phyloP scores from a whole-genome alignment of 179 eudicot genomes.

The Corrigiola litoralis region DNA sequence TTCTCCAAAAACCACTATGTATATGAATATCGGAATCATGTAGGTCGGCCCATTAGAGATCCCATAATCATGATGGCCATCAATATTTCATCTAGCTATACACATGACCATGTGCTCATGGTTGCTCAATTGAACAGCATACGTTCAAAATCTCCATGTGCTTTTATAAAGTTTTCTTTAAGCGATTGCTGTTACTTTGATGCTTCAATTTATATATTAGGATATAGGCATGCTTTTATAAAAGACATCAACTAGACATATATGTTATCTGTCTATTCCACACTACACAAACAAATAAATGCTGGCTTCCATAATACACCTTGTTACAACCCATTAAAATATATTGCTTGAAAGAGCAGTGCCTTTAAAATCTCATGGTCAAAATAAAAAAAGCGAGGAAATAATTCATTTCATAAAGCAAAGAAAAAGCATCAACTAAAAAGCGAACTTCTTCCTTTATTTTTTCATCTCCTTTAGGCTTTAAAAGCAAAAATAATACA shows the following conservation, averaged over 20 bases:
- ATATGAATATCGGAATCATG: too few species aligned
- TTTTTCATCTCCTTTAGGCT: too few species aligned
- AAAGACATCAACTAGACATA: neutral
- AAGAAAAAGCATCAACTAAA: too few species aligned
- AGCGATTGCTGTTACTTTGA: neutral
- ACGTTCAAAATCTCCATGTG: slow-evolving; percentile 23
- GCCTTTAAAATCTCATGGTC: too few species aligned
- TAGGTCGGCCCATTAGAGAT: neutral
- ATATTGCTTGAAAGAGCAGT: too few species aligned
- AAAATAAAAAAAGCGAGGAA: too few species aligned
- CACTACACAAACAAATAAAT: neutral
- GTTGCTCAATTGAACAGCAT: slow-evolving; percentile 22
- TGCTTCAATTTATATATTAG: neutral
- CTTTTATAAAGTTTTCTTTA: neutral
- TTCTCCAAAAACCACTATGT: too few species aligned
- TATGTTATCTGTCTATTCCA: neutral
- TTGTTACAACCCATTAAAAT: too few species aligned
- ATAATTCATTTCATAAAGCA: too few species aligned
- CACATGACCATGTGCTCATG: slow-evolving; percentile 34
- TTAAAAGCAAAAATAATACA: too few species aligned
- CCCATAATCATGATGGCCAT: slow-evolving; percentile 3
- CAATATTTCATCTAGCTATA: slow-evolving; percentile 15
- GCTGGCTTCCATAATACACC: neutral
- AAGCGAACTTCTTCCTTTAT: too few species aligned
- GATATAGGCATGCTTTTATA: neutral